phyloP scores from a whole-genome alignment of 2,329 filamentous ascomycete genomes.

The Beauveria asiatica region DNA sequence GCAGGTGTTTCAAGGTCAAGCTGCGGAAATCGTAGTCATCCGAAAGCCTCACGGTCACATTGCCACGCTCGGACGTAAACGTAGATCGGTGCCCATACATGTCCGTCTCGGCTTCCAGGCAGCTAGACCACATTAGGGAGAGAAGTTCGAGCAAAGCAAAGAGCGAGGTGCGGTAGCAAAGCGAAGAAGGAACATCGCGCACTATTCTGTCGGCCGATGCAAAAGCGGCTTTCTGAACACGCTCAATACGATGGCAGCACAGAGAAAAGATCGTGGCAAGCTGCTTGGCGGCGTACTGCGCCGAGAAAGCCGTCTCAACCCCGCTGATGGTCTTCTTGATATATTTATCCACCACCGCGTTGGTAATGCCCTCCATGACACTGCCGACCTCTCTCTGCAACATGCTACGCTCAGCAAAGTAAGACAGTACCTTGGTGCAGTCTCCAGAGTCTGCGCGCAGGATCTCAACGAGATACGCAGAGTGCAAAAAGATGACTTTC shows the following conservation, averaged over 20 bases:
- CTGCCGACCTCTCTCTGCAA: conserved; percentile 53
- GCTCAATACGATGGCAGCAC: conserved; percentile 88
- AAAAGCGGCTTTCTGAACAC: conserved; percentile 82
- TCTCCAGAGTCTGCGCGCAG: conserved; percentile 79
- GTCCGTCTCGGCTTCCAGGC: conserved; percentile 88
- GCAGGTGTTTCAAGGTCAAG: conserved; percentile 67
- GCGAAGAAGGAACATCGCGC: conserved; percentile 71
- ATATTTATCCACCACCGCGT: conserved; percentile 71
- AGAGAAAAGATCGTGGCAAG: conserved; percentile 76
- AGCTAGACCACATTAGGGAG: conserved; percentile 91
- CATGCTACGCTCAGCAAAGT: conserved; percentile 91
- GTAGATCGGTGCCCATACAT: conserved; percentile 80
- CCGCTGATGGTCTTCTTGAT: conserved; percentile 66
- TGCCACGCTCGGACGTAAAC: conserved; percentile 68
- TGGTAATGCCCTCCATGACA: conserved; percentile 55
- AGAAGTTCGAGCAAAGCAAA: conserved; percentile 89
- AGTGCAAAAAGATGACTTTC: conserved; percentile 85
- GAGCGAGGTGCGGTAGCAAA: conserved; percentile 83
- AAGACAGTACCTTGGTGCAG: conserved; percentile 80
- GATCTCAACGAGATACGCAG: conserved; percentile 81
- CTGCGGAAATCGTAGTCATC: conserved; percentile 82
- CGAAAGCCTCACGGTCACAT: conserved; percentile 81
- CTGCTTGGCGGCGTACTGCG: conserved; percentile 82
- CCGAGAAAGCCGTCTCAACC: conserved; percentile 70
- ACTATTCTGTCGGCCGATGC: conserved; percentile 81